These are phyloP conservation scores for Baorangia bicolor DNA, from an alignment of 768 basidiomycete species.

Conservation along the genomic window DNA sequence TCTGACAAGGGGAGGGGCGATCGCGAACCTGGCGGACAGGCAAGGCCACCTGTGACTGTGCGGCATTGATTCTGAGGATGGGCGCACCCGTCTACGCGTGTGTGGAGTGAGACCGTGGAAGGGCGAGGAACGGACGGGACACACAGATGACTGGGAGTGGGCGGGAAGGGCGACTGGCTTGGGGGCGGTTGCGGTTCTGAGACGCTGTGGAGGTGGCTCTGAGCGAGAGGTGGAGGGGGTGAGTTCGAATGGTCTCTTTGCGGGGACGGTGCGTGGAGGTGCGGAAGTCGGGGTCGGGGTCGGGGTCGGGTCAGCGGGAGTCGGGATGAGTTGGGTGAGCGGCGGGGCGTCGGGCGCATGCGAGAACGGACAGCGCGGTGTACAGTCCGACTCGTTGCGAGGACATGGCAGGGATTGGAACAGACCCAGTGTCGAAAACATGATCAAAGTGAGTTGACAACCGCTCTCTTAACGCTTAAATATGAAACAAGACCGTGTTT, in stretches of 20 bases:
- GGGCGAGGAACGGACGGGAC: background rate
- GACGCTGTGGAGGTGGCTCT: constrained; percentile 66
- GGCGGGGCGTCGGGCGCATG: constrained; percentile 46
- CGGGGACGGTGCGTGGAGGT: constrained; percentile 36
- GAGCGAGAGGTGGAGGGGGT: constrained; percentile 17
- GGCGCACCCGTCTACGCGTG: constrained; percentile 56
- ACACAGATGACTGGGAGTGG: constrained; percentile 34
- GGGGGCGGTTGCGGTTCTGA: constrained; percentile 47
- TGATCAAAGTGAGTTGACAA: constrained; percentile 26
- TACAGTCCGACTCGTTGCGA: constrained; percentile 45
- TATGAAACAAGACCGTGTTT: background rate
- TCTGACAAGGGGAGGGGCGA: no score
- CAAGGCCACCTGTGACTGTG: constrained; percentile 67
- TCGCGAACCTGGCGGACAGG: constrained; percentile 67
- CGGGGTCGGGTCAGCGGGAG: constrained; percentile 11
- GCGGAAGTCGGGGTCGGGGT: background rate
- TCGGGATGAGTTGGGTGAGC: constrained; percentile 18
- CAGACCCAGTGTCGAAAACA: constrained; percentile 64
- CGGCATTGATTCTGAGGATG: constrained; percentile 61
- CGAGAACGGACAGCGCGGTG: constrained; percentile 64
- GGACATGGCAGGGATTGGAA: constrained; percentile 66
- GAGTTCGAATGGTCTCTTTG: constrained; percentile 48
- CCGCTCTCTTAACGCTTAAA: no score
- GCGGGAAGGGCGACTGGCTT: constrained; percentile 45
- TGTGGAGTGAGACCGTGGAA: background rate